Evolutionary conservation across 495 filamentous ascomycete genomes (phyloP).

Genomic region (Penicillium flavigenum): DNA sequence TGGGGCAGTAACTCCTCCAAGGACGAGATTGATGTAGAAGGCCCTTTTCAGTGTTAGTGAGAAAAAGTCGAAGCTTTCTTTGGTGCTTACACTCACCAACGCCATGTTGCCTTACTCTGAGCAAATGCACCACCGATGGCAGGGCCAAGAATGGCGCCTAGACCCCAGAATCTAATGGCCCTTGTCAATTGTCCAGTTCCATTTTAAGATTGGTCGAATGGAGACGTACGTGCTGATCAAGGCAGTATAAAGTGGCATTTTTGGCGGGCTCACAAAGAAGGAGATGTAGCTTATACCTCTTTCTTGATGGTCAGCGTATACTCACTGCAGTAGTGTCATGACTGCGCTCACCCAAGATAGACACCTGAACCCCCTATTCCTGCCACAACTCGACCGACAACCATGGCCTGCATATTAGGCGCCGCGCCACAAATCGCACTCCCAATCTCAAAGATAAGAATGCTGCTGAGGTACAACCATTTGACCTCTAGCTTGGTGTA

Average conservation of each 20-base stretch:
- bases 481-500: conserved; percentile 43
- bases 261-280: neutral
- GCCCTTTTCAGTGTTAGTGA: too few species aligned
- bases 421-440: conserved; percentile 50
- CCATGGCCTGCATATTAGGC: conserved; percentile 41
- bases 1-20: too few species aligned
- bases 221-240: conserved; percentile 5
- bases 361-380: conserved; percentile 45
- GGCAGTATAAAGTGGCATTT: conserved; percentile 1
- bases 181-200: conserved; percentile 3
- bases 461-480: conserved; percentile 43
- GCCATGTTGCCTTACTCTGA: too few species aligned
- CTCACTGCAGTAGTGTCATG: too few species aligned
- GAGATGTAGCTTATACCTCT: conserved; percentile 1
- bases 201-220: too few species aligned
- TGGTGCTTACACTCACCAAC: too few species aligned
- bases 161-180: conserved; percentile 4
- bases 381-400: conserved; percentile 40
- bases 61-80: too few species aligned
- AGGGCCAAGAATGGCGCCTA: too few species aligned
- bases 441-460: conserved; percentile 45
- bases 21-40: too few species aligned
- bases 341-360: conserved; percentile 12
- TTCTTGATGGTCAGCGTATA: conserved; percentile 4
- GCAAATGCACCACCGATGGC: too few species aligned